A percentile compares a stretch with the other conserved stretches of the same genome.
Conservation (phyloP, 768 basidiomycete species). For the Trametes sanguinea region DNA sequence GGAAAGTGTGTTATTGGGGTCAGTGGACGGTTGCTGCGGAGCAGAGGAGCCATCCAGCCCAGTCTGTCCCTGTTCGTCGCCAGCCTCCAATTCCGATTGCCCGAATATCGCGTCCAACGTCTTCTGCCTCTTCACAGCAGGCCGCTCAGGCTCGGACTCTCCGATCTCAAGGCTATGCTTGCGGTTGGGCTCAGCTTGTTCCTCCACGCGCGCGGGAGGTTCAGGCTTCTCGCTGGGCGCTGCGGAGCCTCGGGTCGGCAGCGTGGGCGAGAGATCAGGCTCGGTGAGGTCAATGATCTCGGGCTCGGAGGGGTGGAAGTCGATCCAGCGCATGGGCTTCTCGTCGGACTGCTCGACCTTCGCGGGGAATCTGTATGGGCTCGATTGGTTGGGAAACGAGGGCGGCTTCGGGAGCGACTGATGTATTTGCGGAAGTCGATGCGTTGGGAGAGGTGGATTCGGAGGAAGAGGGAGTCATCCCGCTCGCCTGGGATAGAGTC, state of each 20-base stretch:
- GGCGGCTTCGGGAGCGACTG: neutral
- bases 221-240: too few species aligned
- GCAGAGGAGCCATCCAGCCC: neutral
- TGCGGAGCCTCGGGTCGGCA: neutral
- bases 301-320: neutral
- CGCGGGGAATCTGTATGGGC: neutral
- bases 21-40: neutral
- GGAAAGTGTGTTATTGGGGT: too few species aligned
- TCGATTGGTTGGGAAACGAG: neutral
- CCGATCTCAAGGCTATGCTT: neutral
- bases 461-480: too few species aligned
- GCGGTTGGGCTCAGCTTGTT: neutral
- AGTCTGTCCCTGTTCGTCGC: neutral
- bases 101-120: neutral
- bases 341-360: neutral
- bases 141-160: neutral
- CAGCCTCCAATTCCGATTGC: neutral
- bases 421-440: neutral
- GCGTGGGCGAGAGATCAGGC: neutral
- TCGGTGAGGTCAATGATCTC: constrained; percentile 14
- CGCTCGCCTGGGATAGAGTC: too few species aligned
- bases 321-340: neutral
- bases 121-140: neutral
- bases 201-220: neutral
- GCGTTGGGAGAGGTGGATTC: too few species aligned